Conservation (phyloP, 306 rosid genomes). For the Boehmeria nivea region DNA sequence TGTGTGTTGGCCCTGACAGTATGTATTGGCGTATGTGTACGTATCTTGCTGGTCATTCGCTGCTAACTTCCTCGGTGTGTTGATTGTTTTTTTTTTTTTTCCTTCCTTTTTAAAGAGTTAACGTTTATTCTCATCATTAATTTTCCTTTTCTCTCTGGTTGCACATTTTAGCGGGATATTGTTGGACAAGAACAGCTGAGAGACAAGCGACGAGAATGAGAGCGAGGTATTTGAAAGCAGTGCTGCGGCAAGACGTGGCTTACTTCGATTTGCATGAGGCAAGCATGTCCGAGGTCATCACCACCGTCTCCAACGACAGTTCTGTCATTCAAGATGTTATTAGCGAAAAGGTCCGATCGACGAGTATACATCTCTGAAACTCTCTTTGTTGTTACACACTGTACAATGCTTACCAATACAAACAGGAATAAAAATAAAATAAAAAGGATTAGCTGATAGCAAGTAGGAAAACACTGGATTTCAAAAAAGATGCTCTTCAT, state of each 20-base stretch:
- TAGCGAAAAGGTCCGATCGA: conserved; percentile 98
- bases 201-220: conserved; percentile 92
- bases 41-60: conserved; percentile 61
- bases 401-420: too few species aligned
- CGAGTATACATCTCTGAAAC: too few species aligned
- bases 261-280: conserved; percentile 88
- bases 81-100: too few species aligned
- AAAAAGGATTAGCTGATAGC: too few species aligned
- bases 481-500: too few species aligned
- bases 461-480: too few species aligned
- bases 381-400: too few species aligned
- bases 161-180: conserved; percentile 61
- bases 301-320: conserved; percentile 77
- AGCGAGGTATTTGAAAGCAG: conserved; percentile 70
- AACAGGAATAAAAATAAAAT: too few species aligned
- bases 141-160: not conserved
- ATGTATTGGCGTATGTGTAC: conserved; percentile 57
- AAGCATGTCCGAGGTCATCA: conserved; percentile 86
- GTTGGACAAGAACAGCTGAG: conserved; percentile 97
- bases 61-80: conserved; percentile 77
- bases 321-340: conserved; percentile 75
- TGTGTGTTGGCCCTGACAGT: conserved; percentile 42
- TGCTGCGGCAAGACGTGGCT: conserved; percentile 83
- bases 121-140: not conserved
- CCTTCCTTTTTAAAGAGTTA: too few species aligned